These are phyloP conservation scores for Nakazawaea peltata DNA, from an alignment of 805 yeast species.

Conservation along the genomic window DNA sequence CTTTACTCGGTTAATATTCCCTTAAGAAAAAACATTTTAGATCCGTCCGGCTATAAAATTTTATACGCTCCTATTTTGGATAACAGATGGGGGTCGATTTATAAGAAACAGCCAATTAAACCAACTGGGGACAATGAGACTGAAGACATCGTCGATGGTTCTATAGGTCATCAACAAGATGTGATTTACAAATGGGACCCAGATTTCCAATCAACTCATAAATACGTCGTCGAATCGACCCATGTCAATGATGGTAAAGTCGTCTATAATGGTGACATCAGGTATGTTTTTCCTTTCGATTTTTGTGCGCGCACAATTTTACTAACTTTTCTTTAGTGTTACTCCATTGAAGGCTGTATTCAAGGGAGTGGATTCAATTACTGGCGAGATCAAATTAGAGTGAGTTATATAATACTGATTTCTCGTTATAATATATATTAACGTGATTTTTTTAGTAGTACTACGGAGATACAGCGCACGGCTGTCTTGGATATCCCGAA, in stretches of 20 bases:
- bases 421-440: background rate
- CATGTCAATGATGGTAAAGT: slow-evolving; percentile 64
- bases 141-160: slow-evolving; percentile 41
- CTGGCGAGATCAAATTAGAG: slow-evolving; percentile 51
- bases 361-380: slow-evolving; percentile 38
- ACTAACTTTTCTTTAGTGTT: slow-evolving; percentile 30
- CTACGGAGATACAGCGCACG: background rate
- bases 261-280: slow-evolving; percentile 53
- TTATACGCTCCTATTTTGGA: slow-evolving; percentile 72
- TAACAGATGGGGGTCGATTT: slow-evolving; percentile 74
- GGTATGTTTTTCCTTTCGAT: slow-evolving; percentile 21
- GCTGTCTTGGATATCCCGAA: slow-evolving; percentile 30
- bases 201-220: slow-evolving; percentile 60
- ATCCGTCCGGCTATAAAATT: slow-evolving; percentile 49
- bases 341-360: slow-evolving; percentile 72
- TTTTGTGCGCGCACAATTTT: slow-evolving; percentile 25
- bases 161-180: slow-evolving; percentile 31
- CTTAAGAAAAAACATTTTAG: slow-evolving; percentile 25
- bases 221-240: slow-evolving; percentile 33
- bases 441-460: background rate
- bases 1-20: slow-evolving; percentile 85
- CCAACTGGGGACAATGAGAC: slow-evolving; percentile 11
- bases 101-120: slow-evolving; percentile 20
- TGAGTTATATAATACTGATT: slow-evolving; percentile 18
- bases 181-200: slow-evolving; percentile 70